These are phyloP conservation scores for Chalara sp. DNA, from an alignment of 2,329 filamentous ascomycete genomes.

Conservation along the genomic window DNA sequence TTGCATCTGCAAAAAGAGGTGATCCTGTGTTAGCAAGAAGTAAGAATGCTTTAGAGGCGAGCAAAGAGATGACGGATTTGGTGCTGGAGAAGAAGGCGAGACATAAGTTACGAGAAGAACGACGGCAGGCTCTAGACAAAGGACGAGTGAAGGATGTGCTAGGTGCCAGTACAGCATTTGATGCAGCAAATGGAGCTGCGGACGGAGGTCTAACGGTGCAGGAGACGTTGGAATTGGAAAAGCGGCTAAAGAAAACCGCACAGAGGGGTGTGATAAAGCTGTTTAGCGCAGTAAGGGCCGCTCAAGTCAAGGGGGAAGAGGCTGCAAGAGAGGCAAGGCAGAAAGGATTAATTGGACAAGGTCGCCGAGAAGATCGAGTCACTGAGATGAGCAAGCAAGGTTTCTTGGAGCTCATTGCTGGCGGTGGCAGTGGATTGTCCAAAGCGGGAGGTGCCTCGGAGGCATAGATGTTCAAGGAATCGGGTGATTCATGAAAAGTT, in stretches of 20 bases:
- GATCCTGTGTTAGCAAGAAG: slow-evolving; percentile 91
- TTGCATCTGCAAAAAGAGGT: slow-evolving; percentile 70
- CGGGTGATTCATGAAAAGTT: not conserved
- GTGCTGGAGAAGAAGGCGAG: slow-evolving; percentile 78
- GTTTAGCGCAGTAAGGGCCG: slow-evolving; percentile 90
- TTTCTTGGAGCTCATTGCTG: slow-evolving; percentile 83
- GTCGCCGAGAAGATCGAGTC: slow-evolving; percentile 75
- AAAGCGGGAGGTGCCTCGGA: slow-evolving; percentile 49
- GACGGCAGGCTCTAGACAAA: slow-evolving; percentile 72
- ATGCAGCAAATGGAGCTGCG: slow-evolving; percentile 37
- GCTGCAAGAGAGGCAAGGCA: slow-evolving; percentile 63
- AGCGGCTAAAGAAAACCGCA: slow-evolving; percentile 75
- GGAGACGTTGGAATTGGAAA: slow-evolving; percentile 64
- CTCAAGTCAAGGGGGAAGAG: slow-evolving; percentile 81
- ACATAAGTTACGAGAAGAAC: slow-evolving; percentile 73
- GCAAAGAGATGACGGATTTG: slow-evolving; percentile 64
- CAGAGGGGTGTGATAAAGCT: slow-evolving; percentile 92
- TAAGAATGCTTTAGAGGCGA: slow-evolving; percentile 64
- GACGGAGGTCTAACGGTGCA: slow-evolving; percentile 38
- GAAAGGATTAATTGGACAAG: slow-evolving; percentile 71
- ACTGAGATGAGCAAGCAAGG: slow-evolving; percentile 97
- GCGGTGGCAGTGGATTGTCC: slow-evolving; percentile 46
- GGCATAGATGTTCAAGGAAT: slow-evolving; percentile 10
- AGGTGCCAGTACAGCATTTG: slow-evolving; percentile 46
- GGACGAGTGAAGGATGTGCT: slow-evolving; percentile 85